Evolutionary conservation across 2,329 filamentous ascomycete genomes (phyloP), one percentile per base, ranked within the genome.

Genomic region (Phialophora tarda): DNA sequence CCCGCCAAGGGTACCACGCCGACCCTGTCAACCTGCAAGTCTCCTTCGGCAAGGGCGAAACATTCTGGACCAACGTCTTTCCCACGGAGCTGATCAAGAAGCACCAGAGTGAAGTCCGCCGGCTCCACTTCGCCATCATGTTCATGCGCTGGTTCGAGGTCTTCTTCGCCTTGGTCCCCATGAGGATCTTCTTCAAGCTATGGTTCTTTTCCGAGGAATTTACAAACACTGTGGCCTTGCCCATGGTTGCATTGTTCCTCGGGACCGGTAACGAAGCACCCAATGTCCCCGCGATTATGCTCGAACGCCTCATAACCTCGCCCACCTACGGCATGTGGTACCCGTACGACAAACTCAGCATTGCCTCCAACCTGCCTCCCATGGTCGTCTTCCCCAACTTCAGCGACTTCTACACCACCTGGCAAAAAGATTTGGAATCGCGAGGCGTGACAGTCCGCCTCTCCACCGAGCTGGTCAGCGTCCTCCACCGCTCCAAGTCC

Each of bases 241-340:
- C 90, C 0, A 85, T 92, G 75, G 85, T 91, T 34, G 90, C 90
- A 0, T 79, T 92, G 1, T 92, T 93, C 74, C 80, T 92, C 0
- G 90, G 90, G 0, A 92, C 90, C 0, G 89, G 90, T 1, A 92
- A 92, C 71, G 88, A 91, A 72, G 90, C 89, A 0, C 86, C 89
- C 0, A 87, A 91, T 69, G 89, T 92, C 0, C 87, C 89, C 0
- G 85, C 84, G 50, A 88, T 89, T 26, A 87, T 92, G 38, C 80
- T 92, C 4, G 85, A 88, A 73, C 78, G 85, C 4, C 75, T 89
- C 0, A 88, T 86, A 59, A 79, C 86, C 64, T 84, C 86, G 63
- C 84, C 84, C 0, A 85, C 85, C 62, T 85, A 86, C 81, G 84
- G 83, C 67, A 78, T 88, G 8, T 88, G 85, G 85, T 88, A 86